Percentiles rank a stretch among this genome's conserved stretches.
Evolutionary conservation across 2,329 filamentous ascomycete species (phyloP).

Genomic region (Arthrobotrys megalospora): DNA sequence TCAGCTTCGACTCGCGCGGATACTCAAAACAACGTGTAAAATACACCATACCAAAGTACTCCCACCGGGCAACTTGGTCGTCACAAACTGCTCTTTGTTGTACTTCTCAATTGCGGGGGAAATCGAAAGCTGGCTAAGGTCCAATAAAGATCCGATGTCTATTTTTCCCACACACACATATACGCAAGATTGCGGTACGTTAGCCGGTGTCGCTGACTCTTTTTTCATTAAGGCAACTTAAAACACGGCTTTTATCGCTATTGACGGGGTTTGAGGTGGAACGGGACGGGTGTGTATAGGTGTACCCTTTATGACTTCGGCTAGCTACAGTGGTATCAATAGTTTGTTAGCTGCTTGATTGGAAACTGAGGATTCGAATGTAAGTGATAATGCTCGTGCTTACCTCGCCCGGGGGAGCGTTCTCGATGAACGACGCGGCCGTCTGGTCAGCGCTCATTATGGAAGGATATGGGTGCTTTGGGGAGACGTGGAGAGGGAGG

Average conservation of each 20-base stretch:
- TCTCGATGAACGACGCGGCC: slow-evolving; percentile 89
- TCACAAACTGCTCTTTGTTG: slow-evolving; percentile 93
- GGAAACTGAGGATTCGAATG: neutral
- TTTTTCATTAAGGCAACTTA: slow-evolving; percentile 15
- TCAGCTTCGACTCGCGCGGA: neutral
- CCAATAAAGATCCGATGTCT: slow-evolving; percentile 93
- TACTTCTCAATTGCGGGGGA: slow-evolving; percentile 90
- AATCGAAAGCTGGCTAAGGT: slow-evolving; percentile 77
- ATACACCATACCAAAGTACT: slow-evolving; percentile 77
- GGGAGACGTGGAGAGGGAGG: slow-evolving; percentile 36
- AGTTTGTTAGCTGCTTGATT: slow-evolving; percentile 60
- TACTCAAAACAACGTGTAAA: neutral
- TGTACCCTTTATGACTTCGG: slow-evolving; percentile 88
- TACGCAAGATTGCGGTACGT: neutral
- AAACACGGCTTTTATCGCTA: slow-evolving; percentile 13
- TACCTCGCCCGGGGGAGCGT: slow-evolving; percentile 97
- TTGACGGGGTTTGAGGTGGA: neutral
- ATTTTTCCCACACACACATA: slow-evolving; percentile 52
- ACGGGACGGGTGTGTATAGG: slow-evolving; percentile 19
- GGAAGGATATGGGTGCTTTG: slow-evolving; percentile 35
- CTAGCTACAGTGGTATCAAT: slow-evolving; percentile 73
- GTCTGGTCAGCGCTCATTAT: slow-evolving; percentile 66
- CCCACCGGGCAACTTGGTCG: slow-evolving; percentile 88
- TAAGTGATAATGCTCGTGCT: slow-evolving; percentile 64
- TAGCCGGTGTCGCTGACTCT: neutral